Evolutionary conservation across 495 filamentous ascomycete genomes (phyloP).

Genomic region (Darksidea phi): DNA sequence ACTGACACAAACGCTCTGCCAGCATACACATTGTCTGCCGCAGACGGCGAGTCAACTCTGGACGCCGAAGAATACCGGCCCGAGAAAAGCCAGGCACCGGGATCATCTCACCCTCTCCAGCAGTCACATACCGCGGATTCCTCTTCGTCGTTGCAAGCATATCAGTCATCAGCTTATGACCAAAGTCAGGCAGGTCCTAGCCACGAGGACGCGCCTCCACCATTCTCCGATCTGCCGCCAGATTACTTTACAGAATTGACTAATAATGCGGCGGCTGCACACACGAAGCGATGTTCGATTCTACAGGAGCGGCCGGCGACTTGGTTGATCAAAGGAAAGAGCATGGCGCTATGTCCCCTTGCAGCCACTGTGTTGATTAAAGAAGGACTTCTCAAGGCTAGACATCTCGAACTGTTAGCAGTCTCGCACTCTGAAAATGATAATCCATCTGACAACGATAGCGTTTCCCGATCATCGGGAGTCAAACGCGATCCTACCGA

Average conservation of each 20-base stretch:
- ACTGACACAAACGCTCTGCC: constrained; percentile 13
- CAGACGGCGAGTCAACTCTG: constrained; percentile 5
- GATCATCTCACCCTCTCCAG: background rate
- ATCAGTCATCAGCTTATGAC: background rate
- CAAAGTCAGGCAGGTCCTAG: background rate
- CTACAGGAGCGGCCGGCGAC: constrained; percentile 36
- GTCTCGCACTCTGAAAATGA: constrained; percentile 26
- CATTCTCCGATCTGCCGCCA: background rate
- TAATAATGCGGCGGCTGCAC: constrained; percentile 1
- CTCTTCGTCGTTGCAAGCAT: background rate
- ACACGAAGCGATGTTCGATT: constrained; percentile 9
- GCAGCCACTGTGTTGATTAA: constrained; percentile 41
- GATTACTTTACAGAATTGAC: constrained; percentile 9
- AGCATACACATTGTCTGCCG: constrained; percentile 7
- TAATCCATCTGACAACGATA: background rate
- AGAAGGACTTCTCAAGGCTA: constrained; percentile 39
- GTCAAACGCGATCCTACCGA: constrained; percentile 43
- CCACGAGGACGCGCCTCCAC: background rate
- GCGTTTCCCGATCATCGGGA: constrained; percentile 27
- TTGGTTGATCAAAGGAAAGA: constrained; percentile 41
- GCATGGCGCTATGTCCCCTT: constrained; percentile 40
- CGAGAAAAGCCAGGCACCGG: background rate
- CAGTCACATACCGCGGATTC: background rate
- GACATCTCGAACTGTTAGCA: constrained; percentile 42
- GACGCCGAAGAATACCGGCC: constrained; percentile 3